Percentiles rank a stretch among this genome's conserved stretches.
These are phyloP conservation scores for Cicer cuneatum DNA, from an alignment of 306 rosid genomes.

Conservation along the genomic window DNA sequence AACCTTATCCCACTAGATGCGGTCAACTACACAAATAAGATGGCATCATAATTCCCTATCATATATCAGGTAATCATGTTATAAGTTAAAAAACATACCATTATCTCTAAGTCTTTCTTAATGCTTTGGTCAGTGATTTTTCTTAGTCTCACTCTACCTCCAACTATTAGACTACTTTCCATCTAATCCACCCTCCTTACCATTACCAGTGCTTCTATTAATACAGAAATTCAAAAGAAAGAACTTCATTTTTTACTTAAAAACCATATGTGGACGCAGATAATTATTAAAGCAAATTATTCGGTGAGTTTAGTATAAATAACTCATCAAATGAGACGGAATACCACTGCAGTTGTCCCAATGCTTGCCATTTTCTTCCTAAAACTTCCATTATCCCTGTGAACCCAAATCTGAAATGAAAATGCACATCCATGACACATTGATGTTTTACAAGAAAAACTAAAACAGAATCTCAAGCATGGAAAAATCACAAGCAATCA, in stretches of 20 bases:
- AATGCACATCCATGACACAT: conserved; percentile 16
- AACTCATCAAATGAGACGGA: conserved; percentile 25
- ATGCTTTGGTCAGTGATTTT: background rate
- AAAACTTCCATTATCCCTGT: conserved; percentile 49
- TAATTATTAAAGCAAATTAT: conserved; percentile 21
- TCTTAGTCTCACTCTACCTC: background rate
- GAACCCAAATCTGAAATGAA: conserved; percentile 63
- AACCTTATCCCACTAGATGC: background rate
- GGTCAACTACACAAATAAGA: background rate
- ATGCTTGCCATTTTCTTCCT: conserved; percentile 58
- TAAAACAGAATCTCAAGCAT: conserved; percentile 30
- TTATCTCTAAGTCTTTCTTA: background rate
- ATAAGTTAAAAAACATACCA: background rate
- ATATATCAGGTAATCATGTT: background rate
- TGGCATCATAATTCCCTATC: conserved; percentile 4
- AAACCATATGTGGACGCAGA: conserved; percentile 9
- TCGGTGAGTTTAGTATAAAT: conserved; percentile 17
- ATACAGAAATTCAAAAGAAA: conserved; percentile 4
- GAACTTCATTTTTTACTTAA: conserved; percentile 11
- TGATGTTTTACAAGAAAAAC: conserved; percentile 25
- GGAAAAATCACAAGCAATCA: conserved; percentile 26
- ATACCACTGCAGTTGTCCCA: conserved; percentile 96
- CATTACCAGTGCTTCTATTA: background rate
- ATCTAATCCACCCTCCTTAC: background rate
- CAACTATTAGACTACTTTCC: background rate